Evolutionary conservation across 331 rosid species (phyloP), one percentile per base, ranked within the genome.

Genomic region (Cucumis variabilis): DNA sequence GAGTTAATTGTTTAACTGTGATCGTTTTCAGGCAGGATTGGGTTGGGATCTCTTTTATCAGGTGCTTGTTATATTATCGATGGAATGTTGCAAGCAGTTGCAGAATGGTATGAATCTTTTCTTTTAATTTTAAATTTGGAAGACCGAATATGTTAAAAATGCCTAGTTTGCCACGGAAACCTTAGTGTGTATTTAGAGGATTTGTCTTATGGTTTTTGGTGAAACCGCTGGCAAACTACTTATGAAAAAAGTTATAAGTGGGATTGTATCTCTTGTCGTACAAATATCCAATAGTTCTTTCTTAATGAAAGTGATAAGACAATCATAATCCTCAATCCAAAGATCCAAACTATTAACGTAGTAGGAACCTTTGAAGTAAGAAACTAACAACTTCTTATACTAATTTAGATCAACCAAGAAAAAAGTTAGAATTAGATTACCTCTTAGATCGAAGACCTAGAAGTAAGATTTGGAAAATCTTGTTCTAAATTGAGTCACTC

Each of bases 21-120:
- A 79, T 72, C 37, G 87, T 78, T 79, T 87, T 66, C 80, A 86
- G 91, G 86, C 94, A 97, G 99, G 92, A 97, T 97, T 88, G 99
- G 99, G 89, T 87, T 97, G 91, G 99, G 99, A 89, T 85, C 99
- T 51, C 96, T 96, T 90, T 88, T 94, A 58, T 93, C 99, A 20
- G 99, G 99, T 88, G 96, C 99, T 91, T 98, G 83, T 55, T 91
- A 94, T 86, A 94, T 97, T 89, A 90, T 98, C 9, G 96, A 97
- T 90, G 96, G 98, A 91, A 97, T 97, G 99, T 91, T 97, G 90
- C 98, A 94, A 91, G 98, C 99, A 79, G 99, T 98, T 86, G 58
- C 99, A 87, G 99, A 97, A 94, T 92, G 99, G 99, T 97, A 96
- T 65, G 46, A 68, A 77, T 90, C 37, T 62, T 72, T 53, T 48